These are phyloP conservation scores for Penicillium sclerotiorum DNA, from an alignment of 2,329 filamentous ascomycete species.

Conservation along the genomic window DNA sequence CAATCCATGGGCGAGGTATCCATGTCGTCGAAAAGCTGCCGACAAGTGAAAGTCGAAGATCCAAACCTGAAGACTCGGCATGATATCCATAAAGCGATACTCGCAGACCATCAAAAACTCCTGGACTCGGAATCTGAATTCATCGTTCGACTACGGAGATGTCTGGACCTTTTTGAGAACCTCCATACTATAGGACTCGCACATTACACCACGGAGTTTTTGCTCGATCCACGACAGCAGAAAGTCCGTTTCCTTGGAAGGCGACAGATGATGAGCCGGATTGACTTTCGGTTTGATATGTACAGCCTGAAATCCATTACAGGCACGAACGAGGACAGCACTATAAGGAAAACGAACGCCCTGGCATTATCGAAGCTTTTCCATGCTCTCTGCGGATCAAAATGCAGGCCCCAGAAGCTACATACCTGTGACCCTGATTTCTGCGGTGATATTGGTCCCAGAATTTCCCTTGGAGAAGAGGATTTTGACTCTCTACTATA, in stretches of 20 bases:
- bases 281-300: no score
- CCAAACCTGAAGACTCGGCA: background rate
- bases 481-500: background rate
- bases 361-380: background rate
- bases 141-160: background rate
- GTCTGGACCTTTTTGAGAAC: background rate
- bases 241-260: background rate
- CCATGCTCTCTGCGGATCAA: background rate
- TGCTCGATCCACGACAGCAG: background rate
- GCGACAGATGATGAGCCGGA: background rate
- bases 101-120: no score
- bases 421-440: background rate
- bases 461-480: background rate
- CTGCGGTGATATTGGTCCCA: background rate
- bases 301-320: background rate
- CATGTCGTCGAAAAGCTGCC: slow-evolving; percentile 8
- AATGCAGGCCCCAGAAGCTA: background rate
- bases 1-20: background rate
- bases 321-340: background rate
- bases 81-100: no score
- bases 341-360: background rate
- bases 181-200: background rate
- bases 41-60: slow-evolving; percentile 7
- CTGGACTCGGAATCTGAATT: no score
- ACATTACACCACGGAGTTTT: background rate